These are phyloP conservation scores for Kingdonia uniflora DNA, from an alignment of 164 flowering plant species.

Conservation along the genomic window DNA sequence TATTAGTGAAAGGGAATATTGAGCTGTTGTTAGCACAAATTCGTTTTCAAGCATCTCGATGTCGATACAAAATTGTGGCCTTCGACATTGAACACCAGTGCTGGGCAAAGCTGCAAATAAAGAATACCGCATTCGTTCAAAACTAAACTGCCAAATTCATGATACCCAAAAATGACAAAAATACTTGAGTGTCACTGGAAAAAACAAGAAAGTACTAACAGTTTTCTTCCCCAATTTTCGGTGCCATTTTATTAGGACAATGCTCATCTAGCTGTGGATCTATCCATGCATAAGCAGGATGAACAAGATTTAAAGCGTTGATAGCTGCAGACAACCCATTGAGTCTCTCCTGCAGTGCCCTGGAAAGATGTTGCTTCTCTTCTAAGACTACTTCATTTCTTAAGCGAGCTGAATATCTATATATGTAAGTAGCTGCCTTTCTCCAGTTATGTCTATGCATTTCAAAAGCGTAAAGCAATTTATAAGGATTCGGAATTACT, in stretches of 20 bases:
- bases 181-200: no score
- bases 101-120: constrained; percentile 24
- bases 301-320: constrained; percentile 82
- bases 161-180: no score
- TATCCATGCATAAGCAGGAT: constrained; percentile 83
- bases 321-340: constrained; percentile 77
- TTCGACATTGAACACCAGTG: constrained; percentile 28
- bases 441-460: constrained; percentile 85
- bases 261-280: constrained; percentile 41
- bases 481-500: constrained; percentile 60
- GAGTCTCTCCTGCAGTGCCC: constrained; percentile 59
- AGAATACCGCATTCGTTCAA: constrained; percentile 1
- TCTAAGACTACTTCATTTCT: constrained; percentile 39
- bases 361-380: constrained; percentile 37
- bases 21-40: constrained; percentile 67
- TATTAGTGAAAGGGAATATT: constrained; percentile 55
- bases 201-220: constrained; percentile 20
- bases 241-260: constrained; percentile 64
- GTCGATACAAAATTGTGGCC: constrained; percentile 28
- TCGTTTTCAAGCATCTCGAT: constrained; percentile 72
- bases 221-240: constrained; percentile 28
- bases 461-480: constrained; percentile 84
- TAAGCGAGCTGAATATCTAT: constrained; percentile 56
- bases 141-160: background rate
- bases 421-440: constrained; percentile 75